Evolutionary conservation across 2,329 filamentous ascomycete species (phyloP).

Genomic region (Fragosphaeria purpurea): DNA sequence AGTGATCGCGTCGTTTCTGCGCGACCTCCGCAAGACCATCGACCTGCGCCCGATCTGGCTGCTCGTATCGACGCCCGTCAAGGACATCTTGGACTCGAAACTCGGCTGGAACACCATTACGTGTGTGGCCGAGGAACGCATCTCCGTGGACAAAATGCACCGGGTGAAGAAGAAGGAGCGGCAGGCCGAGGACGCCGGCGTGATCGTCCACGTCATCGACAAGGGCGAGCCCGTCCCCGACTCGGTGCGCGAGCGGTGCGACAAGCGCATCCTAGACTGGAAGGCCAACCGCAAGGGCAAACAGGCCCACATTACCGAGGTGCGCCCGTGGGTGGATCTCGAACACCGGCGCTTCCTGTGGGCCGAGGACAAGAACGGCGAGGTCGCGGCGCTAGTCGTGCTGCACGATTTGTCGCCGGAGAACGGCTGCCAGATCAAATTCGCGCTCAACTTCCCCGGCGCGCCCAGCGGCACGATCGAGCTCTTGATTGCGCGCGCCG

Average conservation of each 20-base stretch:
- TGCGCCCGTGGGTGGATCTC: slow-evolving; percentile 77
- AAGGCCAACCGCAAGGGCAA: slow-evolving; percentile 66
- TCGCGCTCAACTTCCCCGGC: slow-evolving; percentile 85
- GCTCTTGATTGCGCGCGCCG: slow-evolving; percentile 62
- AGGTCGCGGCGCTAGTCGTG: slow-evolving; percentile 67
- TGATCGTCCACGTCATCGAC: slow-evolving; percentile 63
- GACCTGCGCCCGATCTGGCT: slow-evolving; percentile 76
- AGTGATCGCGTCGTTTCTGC: slow-evolving; percentile 64
- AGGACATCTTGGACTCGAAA: slow-evolving; percentile 69
- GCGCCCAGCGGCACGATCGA: slow-evolving; percentile 84
- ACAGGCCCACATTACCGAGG: slow-evolving; percentile 84
- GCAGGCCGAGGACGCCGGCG: slow-evolving; percentile 70
- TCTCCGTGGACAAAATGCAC: slow-evolving; percentile 48
- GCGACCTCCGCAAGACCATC: slow-evolving; percentile 37
- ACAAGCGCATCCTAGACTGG: slow-evolving; percentile 71
- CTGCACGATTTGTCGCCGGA: slow-evolving; percentile 70
- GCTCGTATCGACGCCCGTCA: slow-evolving; percentile 67
- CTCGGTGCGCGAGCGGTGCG: slow-evolving; percentile 57
- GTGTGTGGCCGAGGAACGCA: slow-evolving; percentile 79
- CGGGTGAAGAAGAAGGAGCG: slow-evolving; percentile 63
- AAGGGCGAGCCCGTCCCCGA: slow-evolving; percentile 41
- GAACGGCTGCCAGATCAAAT: slow-evolving; percentile 91
- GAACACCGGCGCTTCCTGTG: slow-evolving; percentile 81
- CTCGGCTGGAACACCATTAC: slow-evolving; percentile 84
- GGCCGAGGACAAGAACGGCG: slow-evolving; percentile 61